These are phyloP conservation scores for Hyaloscypha finlandica DNA, from an alignment of 495 filamentous ascomycete species.

Conservation along the genomic window DNA sequence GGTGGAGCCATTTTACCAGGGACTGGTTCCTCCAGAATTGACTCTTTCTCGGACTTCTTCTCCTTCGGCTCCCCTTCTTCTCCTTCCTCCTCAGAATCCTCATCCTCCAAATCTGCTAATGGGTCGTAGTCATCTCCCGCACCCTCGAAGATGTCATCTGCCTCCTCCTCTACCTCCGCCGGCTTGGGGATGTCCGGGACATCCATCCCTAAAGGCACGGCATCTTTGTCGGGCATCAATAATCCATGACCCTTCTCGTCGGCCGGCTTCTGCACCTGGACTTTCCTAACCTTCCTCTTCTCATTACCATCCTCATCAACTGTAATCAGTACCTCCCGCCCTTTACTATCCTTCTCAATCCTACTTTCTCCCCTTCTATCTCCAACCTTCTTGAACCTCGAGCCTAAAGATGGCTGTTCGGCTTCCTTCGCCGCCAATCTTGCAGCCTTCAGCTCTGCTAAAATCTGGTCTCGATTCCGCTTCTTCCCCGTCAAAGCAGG, in stretches of 20 bases:
- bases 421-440: constrained; percentile 60
- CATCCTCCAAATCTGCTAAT: constrained; percentile 65
- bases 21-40: constrained; percentile 29
- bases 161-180: constrained; percentile 57
- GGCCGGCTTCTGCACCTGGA: constrained; percentile 40
- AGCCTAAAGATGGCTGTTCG: constrained; percentile 63
- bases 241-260: constrained; percentile 46
- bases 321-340: constrained; percentile 82
- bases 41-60: constrained; percentile 5
- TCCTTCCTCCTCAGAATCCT: constrained; percentile 42
- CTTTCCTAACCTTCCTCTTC: constrained; percentile 77
- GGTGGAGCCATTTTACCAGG: constrained; percentile 43
- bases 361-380: constrained; percentile 59
- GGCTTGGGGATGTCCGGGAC: constrained; percentile 63
- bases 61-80: constrained; percentile 25
- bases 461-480: constrained; percentile 77
- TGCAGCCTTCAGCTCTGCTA: constrained; percentile 77
- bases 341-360: constrained; percentile 73
- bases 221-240: constrained; percentile 65
- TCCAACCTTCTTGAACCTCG: constrained; percentile 82
- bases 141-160: constrained; percentile 82
- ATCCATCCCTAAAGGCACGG: constrained; percentile 74
- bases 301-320: constrained; percentile 85
- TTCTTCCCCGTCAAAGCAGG: constrained; percentile 63
- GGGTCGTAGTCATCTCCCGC: constrained; percentile 88